Evolutionary conservation across 2,329 filamentous ascomycete species (phyloP).

Genomic region (Clonostachys solani): DNA sequence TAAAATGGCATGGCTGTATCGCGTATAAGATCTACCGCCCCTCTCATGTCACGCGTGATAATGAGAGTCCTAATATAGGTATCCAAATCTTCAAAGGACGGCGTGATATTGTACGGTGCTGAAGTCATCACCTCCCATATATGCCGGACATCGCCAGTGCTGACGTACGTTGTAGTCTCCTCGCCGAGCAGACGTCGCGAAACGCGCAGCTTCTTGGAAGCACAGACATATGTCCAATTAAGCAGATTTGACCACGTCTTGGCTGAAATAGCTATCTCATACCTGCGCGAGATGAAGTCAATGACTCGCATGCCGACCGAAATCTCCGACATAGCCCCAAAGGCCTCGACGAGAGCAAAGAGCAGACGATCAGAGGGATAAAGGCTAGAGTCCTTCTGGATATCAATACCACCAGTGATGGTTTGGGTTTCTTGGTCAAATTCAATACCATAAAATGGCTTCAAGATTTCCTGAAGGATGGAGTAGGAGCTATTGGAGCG

Average conservation of each 20-base stretch:
- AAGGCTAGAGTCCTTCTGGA: constrained; percentile 45
- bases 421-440: constrained; percentile 10
- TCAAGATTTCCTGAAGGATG: constrained; percentile 25
- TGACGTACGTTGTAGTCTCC: not conserved
- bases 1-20: constrained; percentile 34
- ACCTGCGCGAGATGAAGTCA: constrained; percentile 56
- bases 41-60: constrained; percentile 13
- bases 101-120: constrained; percentile 49
- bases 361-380: constrained; percentile 57
- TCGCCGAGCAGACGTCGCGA: not conserved
- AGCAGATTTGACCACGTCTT: constrained; percentile 64
- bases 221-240: constrained; percentile 60
- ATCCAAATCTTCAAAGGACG: constrained; percentile 53
- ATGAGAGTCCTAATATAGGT: constrained; percentile 34
- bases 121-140: constrained; percentile 46
- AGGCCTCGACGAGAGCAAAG: constrained; percentile 62
- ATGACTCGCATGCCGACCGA: constrained; percentile 53
- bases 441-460: constrained; percentile 20
- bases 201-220: constrained; percentile 17
- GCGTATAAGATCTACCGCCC: constrained; percentile 30
- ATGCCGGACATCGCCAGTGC: not conserved
- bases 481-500: constrained; percentile 26
- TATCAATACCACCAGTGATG: constrained; percentile 27
- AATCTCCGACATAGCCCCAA: constrained; percentile 63
- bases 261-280: constrained; percentile 50